A percentile compares a stretch with the other conserved stretches of the same genome.
Evolutionary conservation across 225 moss, liverwort and hornwort genomes (phyloP).

Genomic region (Climacium dendroides): DNA sequence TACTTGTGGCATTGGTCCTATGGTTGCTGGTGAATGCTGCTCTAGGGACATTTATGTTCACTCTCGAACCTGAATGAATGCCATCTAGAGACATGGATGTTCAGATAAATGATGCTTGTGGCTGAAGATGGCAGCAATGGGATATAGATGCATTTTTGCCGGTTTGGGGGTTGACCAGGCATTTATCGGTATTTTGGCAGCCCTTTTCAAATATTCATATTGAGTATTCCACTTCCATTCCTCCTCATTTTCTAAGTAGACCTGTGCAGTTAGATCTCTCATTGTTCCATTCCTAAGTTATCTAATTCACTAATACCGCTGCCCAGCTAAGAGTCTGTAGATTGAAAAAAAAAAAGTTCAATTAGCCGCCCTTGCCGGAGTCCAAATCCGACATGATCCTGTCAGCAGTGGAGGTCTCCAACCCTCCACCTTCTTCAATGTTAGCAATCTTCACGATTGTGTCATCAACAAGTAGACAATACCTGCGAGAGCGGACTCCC

Average conservation of each 20-base stretch:
- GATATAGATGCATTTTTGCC: background rate
- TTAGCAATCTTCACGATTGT: conserved; percentile 51
- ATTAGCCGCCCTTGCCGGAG: background rate
- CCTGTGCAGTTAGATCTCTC: background rate
- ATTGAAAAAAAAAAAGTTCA: background rate
- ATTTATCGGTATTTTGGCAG: background rate
- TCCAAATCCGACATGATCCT: conserved; percentile 31
- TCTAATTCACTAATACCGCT: background rate
- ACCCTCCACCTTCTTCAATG: conserved; percentile 57
- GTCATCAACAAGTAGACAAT: conserved; percentile 50
- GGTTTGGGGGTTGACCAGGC: background rate
- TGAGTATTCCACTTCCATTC: background rate
- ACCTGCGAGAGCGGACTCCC: conserved; percentile 74
- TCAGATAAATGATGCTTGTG: background rate
- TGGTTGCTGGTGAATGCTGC: background rate
- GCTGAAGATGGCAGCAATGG: background rate
- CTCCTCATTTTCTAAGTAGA: background rate
- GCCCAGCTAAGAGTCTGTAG: too few species aligned
- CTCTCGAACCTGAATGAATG: background rate
- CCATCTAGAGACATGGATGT: background rate
- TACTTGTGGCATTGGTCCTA: background rate
- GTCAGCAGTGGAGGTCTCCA: conserved; percentile 54
- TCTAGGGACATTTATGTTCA: background rate
- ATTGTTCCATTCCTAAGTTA: background rate
- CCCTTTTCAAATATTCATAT: too few species aligned